These are phyloP conservation scores for Beauveria sp. DNA, from an alignment of 2,329 filamentous ascomycete genomes.

Conservation along the genomic window DNA sequence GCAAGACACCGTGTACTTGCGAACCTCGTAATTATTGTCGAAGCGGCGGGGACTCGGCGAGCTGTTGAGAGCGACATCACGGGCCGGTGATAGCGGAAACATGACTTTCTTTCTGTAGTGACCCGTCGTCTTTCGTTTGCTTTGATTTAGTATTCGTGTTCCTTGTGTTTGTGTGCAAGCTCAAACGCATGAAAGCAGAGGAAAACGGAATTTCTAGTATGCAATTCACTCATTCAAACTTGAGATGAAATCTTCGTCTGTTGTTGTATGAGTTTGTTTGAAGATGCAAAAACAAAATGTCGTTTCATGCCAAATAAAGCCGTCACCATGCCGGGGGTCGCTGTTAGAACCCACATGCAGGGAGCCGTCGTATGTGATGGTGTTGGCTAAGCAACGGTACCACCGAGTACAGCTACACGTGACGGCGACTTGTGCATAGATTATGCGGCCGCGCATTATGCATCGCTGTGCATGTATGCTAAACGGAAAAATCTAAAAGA, in stretches of 20 bases:
- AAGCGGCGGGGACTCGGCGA: constrained; percentile 20
- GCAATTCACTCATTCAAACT: not conserved
- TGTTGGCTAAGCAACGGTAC: constrained; percentile 9
- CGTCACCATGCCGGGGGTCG: not conserved
- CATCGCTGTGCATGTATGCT: not conserved
- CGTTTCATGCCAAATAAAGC: not conserved
- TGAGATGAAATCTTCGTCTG: not conserved
- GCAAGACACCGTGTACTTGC: constrained; percentile 19
- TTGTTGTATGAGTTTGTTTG: not conserved
- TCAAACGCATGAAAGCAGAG: not conserved
- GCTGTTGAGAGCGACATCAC: constrained; percentile 31
- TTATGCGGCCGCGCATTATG: not conserved
- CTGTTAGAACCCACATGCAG: not conserved
- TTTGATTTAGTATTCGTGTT: not conserved
- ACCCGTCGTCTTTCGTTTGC: not conserved
- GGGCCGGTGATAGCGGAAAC: constrained; percentile 32
- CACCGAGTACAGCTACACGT: not conserved
- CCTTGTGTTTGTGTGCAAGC: not conserved
- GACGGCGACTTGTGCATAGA: not conserved
- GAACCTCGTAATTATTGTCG: constrained; percentile 27
- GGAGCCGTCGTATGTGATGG: not conserved
- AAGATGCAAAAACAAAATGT: not conserved
- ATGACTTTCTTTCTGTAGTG: constrained; percentile 19
- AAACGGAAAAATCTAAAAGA: not conserved
- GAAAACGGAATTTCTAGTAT: not conserved